These are phyloP conservation scores for Yamadazyma dendronema DNA, from an alignment of 1,139 yeast genomes.

Conservation along the genomic window DNA sequence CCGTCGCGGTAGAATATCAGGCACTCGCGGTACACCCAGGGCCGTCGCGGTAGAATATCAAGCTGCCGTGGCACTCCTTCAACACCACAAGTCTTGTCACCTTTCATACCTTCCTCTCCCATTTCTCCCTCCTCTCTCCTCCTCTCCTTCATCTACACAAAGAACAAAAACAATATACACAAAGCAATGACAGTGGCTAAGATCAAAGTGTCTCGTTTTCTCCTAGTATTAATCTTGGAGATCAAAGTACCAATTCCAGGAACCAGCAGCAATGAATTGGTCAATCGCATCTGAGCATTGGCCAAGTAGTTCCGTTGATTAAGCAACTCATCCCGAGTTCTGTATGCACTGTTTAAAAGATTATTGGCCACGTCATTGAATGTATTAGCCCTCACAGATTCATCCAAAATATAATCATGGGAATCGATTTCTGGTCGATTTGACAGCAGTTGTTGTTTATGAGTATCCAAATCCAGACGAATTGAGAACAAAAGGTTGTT, in stretches of 20 bases:
- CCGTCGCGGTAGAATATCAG: too few species aligned
- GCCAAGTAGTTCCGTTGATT: slow-evolving; percentile 67
- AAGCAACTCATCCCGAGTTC: slow-evolving; percentile 80
- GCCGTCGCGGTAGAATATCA: too few species aligned
- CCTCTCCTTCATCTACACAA: slow-evolving; percentile 20
- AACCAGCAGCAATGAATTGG: slow-evolving; percentile 59
- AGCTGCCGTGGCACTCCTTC: too few species aligned
- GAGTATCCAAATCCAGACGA: slow-evolving; percentile 70
- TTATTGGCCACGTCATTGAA: slow-evolving; percentile 79
- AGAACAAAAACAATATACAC: slow-evolving; percentile 71
- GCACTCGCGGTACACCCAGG: too few species aligned
- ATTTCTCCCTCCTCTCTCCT: too few species aligned
- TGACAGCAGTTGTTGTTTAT: slow-evolving; percentile 33
- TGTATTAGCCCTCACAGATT: slow-evolving; percentile 68
- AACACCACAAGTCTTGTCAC: too few species aligned
- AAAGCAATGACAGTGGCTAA: slow-evolving; percentile 69
- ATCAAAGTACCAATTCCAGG: slow-evolving; percentile 84
- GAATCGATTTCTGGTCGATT: slow-evolving; percentile 24
- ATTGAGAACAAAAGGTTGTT: slow-evolving; percentile 73
- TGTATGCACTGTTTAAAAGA: slow-evolving; percentile 77
- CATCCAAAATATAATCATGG: slow-evolving; percentile 74
- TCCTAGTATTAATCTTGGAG: slow-evolving; percentile 79
- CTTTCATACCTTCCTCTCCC: too few species aligned
- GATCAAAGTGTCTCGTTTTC: slow-evolving; percentile 85
- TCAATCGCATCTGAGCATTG: slow-evolving; percentile 63